A percentile compares a stretch with the other conserved stretches of the same genome.
phyloP scores from a whole-genome alignment of 2,329 filamentous ascomycete genomes.

The Trichoderma semiorbis region DNA sequence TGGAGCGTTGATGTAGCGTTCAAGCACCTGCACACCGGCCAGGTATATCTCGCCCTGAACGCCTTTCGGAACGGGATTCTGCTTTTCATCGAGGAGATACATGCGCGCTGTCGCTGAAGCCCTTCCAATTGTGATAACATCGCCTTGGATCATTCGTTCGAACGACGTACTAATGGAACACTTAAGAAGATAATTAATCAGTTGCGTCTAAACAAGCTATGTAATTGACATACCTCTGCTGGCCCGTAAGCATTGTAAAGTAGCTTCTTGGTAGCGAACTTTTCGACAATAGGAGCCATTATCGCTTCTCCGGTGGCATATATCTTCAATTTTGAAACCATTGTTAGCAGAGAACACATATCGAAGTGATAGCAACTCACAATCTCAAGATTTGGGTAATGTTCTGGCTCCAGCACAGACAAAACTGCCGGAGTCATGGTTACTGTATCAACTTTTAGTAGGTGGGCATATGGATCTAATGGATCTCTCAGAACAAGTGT shows the following conservation, averaged over 20 bases:
- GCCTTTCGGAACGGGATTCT: background rate
- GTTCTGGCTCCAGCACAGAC: background rate
- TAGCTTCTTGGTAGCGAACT: background rate
- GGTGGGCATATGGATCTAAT: constrained; percentile 9
- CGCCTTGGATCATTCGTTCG: constrained; percentile 11
- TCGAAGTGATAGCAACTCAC: background rate
- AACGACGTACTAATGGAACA: constrained; percentile 6
- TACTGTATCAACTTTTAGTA: background rate
- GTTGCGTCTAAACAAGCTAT: background rate
- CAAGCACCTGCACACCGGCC: background rate
- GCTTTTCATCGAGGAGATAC: constrained; percentile 11
- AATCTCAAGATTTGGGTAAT: constrained; percentile 3
- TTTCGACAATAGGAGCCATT: background rate
- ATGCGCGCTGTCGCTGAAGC: constrained; percentile 7
- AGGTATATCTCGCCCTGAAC: constrained; percentile 11
- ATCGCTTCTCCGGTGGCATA: constrained; percentile 8
- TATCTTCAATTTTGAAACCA: background rate
- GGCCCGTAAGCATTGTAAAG: constrained; percentile 16
- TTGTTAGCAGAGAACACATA: background rate
- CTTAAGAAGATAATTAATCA: background rate
- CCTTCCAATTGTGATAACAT: background rate
- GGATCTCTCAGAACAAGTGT: constrained; percentile 14
- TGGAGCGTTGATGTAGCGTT: constrained; percentile 5
- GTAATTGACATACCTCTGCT: background rate
- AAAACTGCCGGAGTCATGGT: constrained; percentile 8